Percentiles rank a stretch among this genome's conserved stretches.
Conservation (phyloP, 2,329 filamentous ascomycete species). For the Coleophoma crateriformis region DNA sequence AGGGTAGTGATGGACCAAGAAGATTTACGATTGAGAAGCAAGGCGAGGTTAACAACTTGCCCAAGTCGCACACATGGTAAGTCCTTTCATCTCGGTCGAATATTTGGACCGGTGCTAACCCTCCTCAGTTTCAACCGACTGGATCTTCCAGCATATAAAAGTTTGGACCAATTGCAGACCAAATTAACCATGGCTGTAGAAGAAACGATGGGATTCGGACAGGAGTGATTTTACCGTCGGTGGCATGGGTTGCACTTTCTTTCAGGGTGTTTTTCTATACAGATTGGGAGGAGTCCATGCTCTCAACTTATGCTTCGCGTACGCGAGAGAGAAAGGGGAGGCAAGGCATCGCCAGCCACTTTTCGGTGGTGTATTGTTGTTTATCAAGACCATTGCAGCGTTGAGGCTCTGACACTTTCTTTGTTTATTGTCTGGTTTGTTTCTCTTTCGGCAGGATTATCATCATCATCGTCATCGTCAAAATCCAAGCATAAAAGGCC, state of each 20-base stretch:
- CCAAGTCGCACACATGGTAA: constrained; percentile 97
- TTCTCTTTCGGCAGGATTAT: too few relatives aligned
- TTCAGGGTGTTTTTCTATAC: constrained; percentile 16
- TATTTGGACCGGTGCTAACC: constrained; percentile 10
- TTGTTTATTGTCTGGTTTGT: too few relatives aligned
- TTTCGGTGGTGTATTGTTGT: background rate
- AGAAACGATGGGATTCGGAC: constrained; percentile 97
- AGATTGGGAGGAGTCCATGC: constrained; percentile 10
- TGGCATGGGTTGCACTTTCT: constrained; percentile 12
- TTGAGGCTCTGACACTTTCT: too few relatives aligned
- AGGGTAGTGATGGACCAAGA: constrained; percentile 91
- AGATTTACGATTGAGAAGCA: constrained; percentile 98
- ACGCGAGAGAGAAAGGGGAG: background rate
- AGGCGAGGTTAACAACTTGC: constrained; percentile 82
- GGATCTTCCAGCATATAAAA: constrained; percentile 91
- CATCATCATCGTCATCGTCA: too few relatives aligned
- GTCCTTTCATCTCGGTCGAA: constrained; percentile 27
- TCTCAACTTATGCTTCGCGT: background rate
- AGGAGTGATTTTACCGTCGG: constrained; percentile 57
- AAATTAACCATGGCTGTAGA: constrained; percentile 97
- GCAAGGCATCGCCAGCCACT: background rate
- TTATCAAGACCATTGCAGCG: background rate
- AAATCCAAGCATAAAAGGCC: too few relatives aligned
- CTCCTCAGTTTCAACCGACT: constrained; percentile 83
- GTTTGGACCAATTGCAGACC: constrained; percentile 73